phyloP scores from a whole-genome alignment of 2,329 filamentous ascomycete genomes.

The Ophiobolus disseminans region DNA sequence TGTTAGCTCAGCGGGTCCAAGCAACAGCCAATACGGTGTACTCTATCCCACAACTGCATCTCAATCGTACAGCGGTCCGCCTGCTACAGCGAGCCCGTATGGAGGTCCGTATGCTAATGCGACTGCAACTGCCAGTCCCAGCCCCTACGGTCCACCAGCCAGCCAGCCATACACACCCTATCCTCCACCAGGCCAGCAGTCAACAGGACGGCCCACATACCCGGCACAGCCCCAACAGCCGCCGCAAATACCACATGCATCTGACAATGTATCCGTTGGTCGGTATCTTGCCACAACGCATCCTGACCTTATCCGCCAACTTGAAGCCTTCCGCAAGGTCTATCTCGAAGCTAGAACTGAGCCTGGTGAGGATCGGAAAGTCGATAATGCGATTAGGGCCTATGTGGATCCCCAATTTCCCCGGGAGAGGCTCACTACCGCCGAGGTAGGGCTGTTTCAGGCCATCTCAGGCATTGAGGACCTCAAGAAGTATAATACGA shows the following conservation, averaged over 20 bases:
- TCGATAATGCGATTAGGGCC: slow-evolving; percentile 45
- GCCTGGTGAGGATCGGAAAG: slow-evolving; percentile 35
- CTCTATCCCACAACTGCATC: slow-evolving; percentile 41
- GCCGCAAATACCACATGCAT: slow-evolving; percentile 8
- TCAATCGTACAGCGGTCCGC: slow-evolving; percentile 28
- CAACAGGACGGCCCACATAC: slow-evolving; percentile 18
- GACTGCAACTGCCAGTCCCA: slow-evolving; percentile 38
- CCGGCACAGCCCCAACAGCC: slow-evolving; percentile 17
- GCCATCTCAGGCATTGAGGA: slow-evolving; percentile 34
- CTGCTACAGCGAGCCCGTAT: slow-evolving; percentile 31
- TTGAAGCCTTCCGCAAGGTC: slow-evolving; percentile 43
- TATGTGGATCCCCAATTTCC: slow-evolving; percentile 37
- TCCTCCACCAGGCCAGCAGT: slow-evolving; percentile 27
- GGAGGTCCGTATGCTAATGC: slow-evolving; percentile 38
- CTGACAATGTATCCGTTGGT: slow-evolving; percentile 24
- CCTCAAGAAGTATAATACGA: slow-evolving; percentile 23
- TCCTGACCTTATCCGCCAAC: slow-evolving; percentile 38
- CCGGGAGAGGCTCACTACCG: slow-evolving; percentile 28
- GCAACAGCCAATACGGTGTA: slow-evolving; percentile 45
- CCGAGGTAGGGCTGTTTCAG: slow-evolving; percentile 31
- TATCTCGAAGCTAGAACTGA: slow-evolving; percentile 36
- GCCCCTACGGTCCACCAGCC: slow-evolving; percentile 36
- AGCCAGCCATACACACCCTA: slow-evolving; percentile 39
- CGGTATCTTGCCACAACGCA: slow-evolving; percentile 40
- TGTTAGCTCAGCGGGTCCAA: slow-evolving; percentile 24